These are phyloP conservation scores for Babesia bovis DNA, from an alignment of 169 alveolate species.

Conservation along the genomic window DNA sequence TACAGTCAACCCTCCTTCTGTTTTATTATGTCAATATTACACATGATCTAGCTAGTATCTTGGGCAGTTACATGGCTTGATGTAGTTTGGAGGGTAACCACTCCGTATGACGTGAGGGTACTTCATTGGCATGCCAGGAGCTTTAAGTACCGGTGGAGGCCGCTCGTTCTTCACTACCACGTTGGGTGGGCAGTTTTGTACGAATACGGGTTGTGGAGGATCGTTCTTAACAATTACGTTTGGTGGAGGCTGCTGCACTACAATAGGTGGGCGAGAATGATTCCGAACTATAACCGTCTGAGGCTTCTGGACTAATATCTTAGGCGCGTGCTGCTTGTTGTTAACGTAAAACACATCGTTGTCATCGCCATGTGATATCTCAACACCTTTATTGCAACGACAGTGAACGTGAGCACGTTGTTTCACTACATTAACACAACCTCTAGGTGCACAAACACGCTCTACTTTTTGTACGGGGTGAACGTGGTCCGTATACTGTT, in stretches of 20 bases:
- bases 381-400: constrained; percentile 14
- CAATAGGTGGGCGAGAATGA: constrained; percentile 76
- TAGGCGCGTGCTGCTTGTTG: constrained; percentile 77
- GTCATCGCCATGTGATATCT: constrained; percentile 7
- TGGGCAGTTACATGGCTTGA: constrained; percentile 39
- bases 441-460: constrained; percentile 15
- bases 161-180: constrained; percentile 72
- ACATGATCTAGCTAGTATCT: constrained; percentile 6
- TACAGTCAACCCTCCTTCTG: no score
- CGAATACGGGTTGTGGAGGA: constrained; percentile 79
- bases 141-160: constrained; percentile 43
- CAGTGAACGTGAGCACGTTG: constrained; percentile 19
- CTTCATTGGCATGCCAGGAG: constrained; percentile 61
- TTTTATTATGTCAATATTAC: no score
- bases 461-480: neutral
- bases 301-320: constrained; percentile 75
- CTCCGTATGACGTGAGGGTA: constrained; percentile 46
- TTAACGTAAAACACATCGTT: constrained; percentile 64
- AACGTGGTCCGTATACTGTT: neutral
- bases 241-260: constrained; percentile 81
- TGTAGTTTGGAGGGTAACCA: constrained; percentile 41
- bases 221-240: constrained; percentile 75
- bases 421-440: constrained; percentile 24
- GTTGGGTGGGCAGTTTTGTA: constrained; percentile 77
- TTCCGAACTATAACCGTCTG: constrained; percentile 78